Base-by-base conservation (phyloP, 208 protist species). In the Phytomonas francai region DNA sequence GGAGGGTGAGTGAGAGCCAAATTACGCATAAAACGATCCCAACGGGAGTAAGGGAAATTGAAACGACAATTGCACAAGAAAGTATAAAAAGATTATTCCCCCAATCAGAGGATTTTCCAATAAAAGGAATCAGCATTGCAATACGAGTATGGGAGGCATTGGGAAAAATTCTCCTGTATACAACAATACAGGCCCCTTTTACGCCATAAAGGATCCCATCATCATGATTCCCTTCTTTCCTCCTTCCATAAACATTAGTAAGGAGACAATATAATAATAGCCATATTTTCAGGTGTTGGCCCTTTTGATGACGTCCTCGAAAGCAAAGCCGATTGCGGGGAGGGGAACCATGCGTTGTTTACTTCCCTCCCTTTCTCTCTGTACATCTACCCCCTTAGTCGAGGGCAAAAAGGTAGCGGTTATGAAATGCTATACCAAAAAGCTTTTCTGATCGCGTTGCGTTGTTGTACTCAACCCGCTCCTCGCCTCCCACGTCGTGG, bases 381-480 rank as follows among this genome's bases (percentile, higher is more conserved):
- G 42, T 49, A 22, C 39, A 22, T 19, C 22, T 11, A 29, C 33
- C 30, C 34, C 34, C 67, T 28, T 71, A 67, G 67, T 97, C 92
- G 7, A 97, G 68, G 42, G 88, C 81, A 71, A 97, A 97, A 22
- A 97, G 72, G 70, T 94, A 97, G 8, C 92, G 87, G 73, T 97
- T 97, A 62, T 93, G 82, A 70, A 97, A 87, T 14, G 80, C 76
- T 16, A 97, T 81, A 5, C 92, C 92, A 63, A 97, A 92, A 1
- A 97, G 72, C 59, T 76, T 67, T 72, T 94, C 82, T 19, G 84
- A 79, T 67, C 87, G 84, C 67, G 88, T 91, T 25, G 86, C 79
- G 70, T 79, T 81, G 70, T 94, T 91, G 72, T 91, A 97, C 59
- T 93, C 87, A 0, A 58, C 63, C n/a, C 54, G 65, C 60, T 74